Evolutionary conservation across 306 rosid genomes (phyloP).

Genomic region (Echinosophora koreensis): DNA sequence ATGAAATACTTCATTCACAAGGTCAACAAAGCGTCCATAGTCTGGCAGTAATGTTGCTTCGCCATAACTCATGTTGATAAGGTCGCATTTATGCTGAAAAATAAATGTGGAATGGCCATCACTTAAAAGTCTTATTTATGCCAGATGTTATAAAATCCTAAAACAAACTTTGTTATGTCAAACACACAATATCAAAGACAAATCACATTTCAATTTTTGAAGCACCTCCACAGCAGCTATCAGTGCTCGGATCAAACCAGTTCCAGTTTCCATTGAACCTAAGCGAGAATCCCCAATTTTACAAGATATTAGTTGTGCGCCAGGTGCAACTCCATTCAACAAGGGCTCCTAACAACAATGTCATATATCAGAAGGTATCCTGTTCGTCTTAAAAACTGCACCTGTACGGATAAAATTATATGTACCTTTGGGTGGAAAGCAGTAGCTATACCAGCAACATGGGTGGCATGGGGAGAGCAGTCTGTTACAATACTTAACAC

Average conservation of each 20-base stretch:
- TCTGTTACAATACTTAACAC: constrained; percentile 91
- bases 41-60: constrained; percentile 90
- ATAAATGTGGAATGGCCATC: constrained; percentile 31
- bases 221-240: constrained; percentile 96
- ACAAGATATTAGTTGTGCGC: constrained; percentile 96
- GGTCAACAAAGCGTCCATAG: constrained; percentile 99
- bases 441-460: constrained; percentile 94
- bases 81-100: constrained; percentile 96
- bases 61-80: constrained; percentile 97
- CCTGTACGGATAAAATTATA: constrained; percentile 36
- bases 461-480: constrained; percentile 94
- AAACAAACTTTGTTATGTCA: neutral
- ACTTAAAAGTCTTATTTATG: constrained; percentile 38
- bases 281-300: constrained; percentile 97
- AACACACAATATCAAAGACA: constrained; percentile 28
- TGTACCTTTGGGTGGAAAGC: constrained; percentile 96
- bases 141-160: constrained; percentile 27
- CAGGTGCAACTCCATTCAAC: constrained; percentile 99
- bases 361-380: constrained; percentile 46
- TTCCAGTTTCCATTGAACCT: constrained; percentile 99
- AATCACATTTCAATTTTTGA: constrained; percentile 26
- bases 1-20: constrained; percentile 79
- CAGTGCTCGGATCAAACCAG: constrained; percentile 92
- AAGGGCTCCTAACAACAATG: constrained; percentile 76
- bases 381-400: constrained; percentile 15